Conservation (phyloP, 2,329 filamentous ascomycete genomes). For the Microcyclosporella mali region DNA sequence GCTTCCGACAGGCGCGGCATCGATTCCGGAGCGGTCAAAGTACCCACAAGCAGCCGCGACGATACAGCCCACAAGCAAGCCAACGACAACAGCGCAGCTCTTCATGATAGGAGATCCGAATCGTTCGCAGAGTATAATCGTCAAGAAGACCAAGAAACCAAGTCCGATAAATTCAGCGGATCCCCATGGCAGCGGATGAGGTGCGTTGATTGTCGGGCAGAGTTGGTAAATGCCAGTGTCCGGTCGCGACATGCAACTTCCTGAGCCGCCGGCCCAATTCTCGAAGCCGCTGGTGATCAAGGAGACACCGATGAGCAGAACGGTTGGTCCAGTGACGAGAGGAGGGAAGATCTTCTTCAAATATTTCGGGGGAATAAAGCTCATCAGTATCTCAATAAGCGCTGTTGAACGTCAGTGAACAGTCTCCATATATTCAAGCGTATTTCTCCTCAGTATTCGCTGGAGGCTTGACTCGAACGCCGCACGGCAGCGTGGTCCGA, state of each 20-base stretch:
- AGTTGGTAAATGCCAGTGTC: slow-evolving; percentile 51
- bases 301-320: slow-evolving; percentile 66
- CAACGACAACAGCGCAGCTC: slow-evolving; percentile 67
- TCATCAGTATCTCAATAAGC: slow-evolving; percentile 63
- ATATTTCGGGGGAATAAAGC: slow-evolving; percentile 63
- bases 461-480: too few species aligned
- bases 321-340: slow-evolving; percentile 63
- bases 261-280: slow-evolving; percentile 71
- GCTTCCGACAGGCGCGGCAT: slow-evolving; percentile 61
- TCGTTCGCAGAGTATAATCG: slow-evolving; percentile 73
- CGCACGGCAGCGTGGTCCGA: too few species aligned
- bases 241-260: slow-evolving; percentile 46
- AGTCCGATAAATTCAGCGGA: slow-evolving; percentile 71
- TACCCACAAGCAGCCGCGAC: slow-evolving; percentile 73
- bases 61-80: slow-evolving; percentile 69
- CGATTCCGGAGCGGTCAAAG: slow-evolving; percentile 67
- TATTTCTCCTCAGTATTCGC: too few species aligned
- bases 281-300: slow-evolving; percentile 67
- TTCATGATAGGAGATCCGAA: slow-evolving; percentile 84
- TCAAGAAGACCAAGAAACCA: slow-evolving; percentile 72
- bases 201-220: slow-evolving; percentile 63
- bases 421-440: too few species aligned
- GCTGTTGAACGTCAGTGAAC: too few species aligned
- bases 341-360: slow-evolving; percentile 68
- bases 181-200: slow-evolving; percentile 69